A percentile compares a stretch with the other conserved stretches of the same genome.
phyloP scores from a whole-genome alignment of 169 alveolate genomes.

The Plasmodium inui region DNA sequence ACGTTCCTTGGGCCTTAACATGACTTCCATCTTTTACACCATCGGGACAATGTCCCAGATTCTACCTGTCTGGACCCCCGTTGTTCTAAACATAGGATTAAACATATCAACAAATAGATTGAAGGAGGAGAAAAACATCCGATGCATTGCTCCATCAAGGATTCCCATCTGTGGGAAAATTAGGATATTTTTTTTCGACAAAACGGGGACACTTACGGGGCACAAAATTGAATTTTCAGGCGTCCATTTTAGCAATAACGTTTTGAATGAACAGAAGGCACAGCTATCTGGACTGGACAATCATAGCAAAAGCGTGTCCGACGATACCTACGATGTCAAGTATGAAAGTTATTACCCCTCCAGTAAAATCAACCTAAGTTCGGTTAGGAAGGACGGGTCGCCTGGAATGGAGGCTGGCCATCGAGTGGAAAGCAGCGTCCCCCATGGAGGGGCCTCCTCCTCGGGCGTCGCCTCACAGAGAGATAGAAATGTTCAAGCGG shows the following conservation, averaged over 20 bases:
- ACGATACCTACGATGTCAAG: background rate
- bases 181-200: slow-evolving; percentile 95
- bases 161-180: slow-evolving; percentile 97
- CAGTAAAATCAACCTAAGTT: background rate
- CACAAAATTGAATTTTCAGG: slow-evolving; percentile 92
- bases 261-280: slow-evolving; percentile 20
- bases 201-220: slow-evolving; percentile 98
- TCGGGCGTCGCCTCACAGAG: background rate
- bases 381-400: background rate
- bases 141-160: slow-evolving; percentile 96
- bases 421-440: background rate
- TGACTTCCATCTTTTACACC: slow-evolving; percentile 88
- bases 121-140: slow-evolving; percentile 87
- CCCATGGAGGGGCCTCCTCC: background rate
- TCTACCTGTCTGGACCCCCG: slow-evolving; percentile 96
- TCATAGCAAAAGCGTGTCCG: background rate
- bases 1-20: slow-evolving; percentile 83
- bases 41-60: slow-evolving; percentile 88
- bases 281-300: background rate
- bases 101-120: slow-evolving; percentile 93
- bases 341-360: background rate
- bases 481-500: background rate
- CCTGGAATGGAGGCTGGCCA: background rate
- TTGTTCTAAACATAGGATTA: slow-evolving; percentile 94
- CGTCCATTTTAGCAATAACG: slow-evolving; percentile 66